Evolutionary conservation across 2,329 filamentous ascomycete genomes (phyloP).

Genomic region (Cercospora sojina): DNA sequence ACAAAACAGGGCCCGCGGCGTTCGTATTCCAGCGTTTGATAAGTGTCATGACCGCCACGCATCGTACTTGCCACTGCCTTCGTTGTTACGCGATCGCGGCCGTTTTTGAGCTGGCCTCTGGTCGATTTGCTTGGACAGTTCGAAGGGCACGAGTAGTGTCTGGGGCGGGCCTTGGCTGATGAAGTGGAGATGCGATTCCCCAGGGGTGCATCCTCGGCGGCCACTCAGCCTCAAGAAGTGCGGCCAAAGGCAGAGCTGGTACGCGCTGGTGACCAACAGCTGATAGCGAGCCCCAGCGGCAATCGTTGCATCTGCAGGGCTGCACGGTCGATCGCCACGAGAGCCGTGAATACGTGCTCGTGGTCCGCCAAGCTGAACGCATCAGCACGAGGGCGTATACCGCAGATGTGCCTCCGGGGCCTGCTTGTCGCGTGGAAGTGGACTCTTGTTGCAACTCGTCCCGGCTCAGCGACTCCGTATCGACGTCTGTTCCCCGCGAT

Average conservation of each 20-base stretch:
- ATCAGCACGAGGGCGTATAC: background rate
- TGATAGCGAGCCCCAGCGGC: background rate
- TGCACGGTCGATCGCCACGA: background rate
- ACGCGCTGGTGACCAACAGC: background rate
- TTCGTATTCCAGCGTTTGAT: background rate
- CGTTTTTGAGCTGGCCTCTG: background rate
- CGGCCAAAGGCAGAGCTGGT: background rate
- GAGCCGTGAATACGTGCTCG: background rate
- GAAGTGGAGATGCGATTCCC: slow-evolving; percentile 1
- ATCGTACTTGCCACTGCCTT: background rate
- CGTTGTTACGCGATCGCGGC: background rate
- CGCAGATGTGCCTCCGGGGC: background rate
- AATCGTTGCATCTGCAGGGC: slow-evolving; percentile 6
- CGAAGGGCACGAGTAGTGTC: background rate
- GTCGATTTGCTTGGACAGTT: background rate
- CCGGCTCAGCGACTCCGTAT: background rate
- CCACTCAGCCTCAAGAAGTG: background rate
- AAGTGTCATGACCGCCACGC: background rate
- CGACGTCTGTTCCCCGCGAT: background rate
- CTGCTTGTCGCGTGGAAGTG: background rate
- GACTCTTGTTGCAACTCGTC: background rate
- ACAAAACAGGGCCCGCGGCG: background rate
- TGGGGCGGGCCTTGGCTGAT: slow-evolving; percentile 4
- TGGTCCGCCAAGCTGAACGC: background rate
- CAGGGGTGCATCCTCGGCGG: background rate